Conservation (phyloP, 768 basidiomycete species). For the Mycena epipterygia region DNA sequence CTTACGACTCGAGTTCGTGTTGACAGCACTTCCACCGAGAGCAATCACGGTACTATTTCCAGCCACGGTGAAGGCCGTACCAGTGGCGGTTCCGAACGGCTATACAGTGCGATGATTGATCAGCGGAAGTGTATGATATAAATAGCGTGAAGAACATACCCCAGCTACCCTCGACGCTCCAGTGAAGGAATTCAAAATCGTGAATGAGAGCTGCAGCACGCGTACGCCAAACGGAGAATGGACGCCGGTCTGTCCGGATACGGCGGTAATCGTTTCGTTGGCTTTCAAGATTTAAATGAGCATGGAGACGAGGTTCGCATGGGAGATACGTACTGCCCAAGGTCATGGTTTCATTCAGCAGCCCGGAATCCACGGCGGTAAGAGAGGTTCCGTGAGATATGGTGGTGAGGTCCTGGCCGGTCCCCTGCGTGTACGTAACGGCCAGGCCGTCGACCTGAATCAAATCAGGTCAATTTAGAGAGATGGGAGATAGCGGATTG, state of each 20-base stretch:
- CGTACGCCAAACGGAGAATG: slow-evolving; percentile 8
- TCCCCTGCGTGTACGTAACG: slow-evolving; percentile 4
- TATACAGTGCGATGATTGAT: background rate
- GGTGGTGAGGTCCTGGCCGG: slow-evolving; percentile 6
- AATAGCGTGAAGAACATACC: slow-evolving; percentile 8
- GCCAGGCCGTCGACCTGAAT: slow-evolving; percentile 18
- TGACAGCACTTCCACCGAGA: slow-evolving; percentile 9
- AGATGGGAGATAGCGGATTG: background rate
- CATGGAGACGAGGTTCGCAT: background rate
- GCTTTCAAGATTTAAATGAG: slow-evolving; percentile 5
- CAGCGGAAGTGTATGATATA: slow-evolving; percentile 5
- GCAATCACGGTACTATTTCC: slow-evolving; percentile 2
- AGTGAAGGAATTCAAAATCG: slow-evolving; percentile 10
- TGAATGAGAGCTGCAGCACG: slow-evolving; percentile 11
- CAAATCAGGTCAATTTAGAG: background rate
- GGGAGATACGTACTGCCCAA: slow-evolving; percentile 1
- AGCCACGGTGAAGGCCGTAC: slow-evolving; percentile 11
- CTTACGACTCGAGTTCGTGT: slow-evolving; percentile 13
- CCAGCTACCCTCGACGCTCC: slow-evolving; percentile 11
- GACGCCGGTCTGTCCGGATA: slow-evolving; percentile 5
- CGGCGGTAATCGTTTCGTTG: slow-evolving; percentile 10
- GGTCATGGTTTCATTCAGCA: slow-evolving; percentile 3
- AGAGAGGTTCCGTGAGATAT: slow-evolving; percentile 15
- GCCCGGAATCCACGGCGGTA: background rate
- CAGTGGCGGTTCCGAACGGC: slow-evolving; percentile 14